These are phyloP conservation scores for Aphanoascus verrucosus DNA, from an alignment of 2,329 filamentous ascomycete genomes.

Conservation along the genomic window DNA sequence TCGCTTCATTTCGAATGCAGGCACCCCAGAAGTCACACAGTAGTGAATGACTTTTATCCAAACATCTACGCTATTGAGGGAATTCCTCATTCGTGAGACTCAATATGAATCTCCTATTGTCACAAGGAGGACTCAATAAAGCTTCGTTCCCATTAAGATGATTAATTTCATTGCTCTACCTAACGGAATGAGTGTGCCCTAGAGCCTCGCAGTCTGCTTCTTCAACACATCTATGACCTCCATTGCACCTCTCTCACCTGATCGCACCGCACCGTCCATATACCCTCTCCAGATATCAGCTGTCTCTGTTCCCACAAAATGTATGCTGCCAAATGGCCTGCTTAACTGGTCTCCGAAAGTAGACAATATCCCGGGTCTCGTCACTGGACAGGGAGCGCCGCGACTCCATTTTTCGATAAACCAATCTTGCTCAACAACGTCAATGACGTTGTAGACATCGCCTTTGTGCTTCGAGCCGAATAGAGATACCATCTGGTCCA, in stretches of 20 bases:
- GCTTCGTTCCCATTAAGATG: background rate
- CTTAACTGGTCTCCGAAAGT: slow-evolving; percentile 23
- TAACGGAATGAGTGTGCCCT: background rate
- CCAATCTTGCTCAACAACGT: slow-evolving; percentile 29
- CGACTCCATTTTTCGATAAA: slow-evolving; percentile 28
- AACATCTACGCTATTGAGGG: too few relatives aligned
- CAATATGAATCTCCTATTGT: too few relatives aligned
- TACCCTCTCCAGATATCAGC: slow-evolving; percentile 46
- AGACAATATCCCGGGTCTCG: slow-evolving; percentile 30
- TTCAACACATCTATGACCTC: slow-evolving; percentile 29
- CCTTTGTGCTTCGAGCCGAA: slow-evolving; percentile 21
- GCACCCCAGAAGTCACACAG: too few relatives aligned
- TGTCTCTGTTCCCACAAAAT: slow-evolving; percentile 48
- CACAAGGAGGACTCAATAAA: background rate
- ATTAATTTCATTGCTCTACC: background rate
- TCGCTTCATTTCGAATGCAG: too few relatives aligned
- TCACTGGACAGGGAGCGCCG: slow-evolving; percentile 31
- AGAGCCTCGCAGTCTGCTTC: background rate
- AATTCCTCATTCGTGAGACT: too few relatives aligned
- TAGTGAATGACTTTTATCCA: too few relatives aligned
- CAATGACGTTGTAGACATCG: slow-evolving; percentile 12
- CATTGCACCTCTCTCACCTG: slow-evolving; percentile 40
- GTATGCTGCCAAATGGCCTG: slow-evolving; percentile 31
- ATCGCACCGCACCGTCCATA: slow-evolving; percentile 47
- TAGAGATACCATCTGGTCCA: slow-evolving; percentile 24